Evolutionary conservation across 2,329 filamentous ascomycete species (phyloP).

Genomic region (Phialophora expanda): DNA sequence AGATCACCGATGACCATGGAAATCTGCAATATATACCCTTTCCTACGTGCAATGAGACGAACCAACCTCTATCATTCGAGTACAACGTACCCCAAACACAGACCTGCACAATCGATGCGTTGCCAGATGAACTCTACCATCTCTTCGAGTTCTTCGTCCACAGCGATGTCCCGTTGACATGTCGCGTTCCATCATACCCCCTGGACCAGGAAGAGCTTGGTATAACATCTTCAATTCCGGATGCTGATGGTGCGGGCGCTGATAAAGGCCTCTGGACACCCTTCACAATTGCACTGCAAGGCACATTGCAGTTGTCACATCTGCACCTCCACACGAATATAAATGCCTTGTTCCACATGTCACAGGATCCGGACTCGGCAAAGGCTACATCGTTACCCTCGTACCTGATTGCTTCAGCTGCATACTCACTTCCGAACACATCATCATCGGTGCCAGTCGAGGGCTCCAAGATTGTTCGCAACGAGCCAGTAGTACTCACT

Average conservation of each 20-base stretch:
- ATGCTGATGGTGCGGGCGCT: constrained; percentile 38
- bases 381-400: constrained; percentile 59
- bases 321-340: constrained; percentile 88
- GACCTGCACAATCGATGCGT: constrained; percentile 57
- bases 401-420: constrained; percentile 83
- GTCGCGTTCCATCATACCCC: constrained; percentile 83
- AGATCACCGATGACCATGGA: constrained; percentile 76
- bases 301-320: constrained; percentile 85
- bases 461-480: constrained; percentile 76
- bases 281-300: constrained; percentile 84
- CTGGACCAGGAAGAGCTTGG: constrained; percentile 44
- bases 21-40: constrained; percentile 93
- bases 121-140: constrained; percentile 61
- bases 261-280: constrained; percentile 68
- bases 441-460: constrained; percentile 55
- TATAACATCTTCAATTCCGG: constrained; percentile 34
- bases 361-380: constrained; percentile 40
- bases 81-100: constrained; percentile 76
- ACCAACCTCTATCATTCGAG: constrained; percentile 74
- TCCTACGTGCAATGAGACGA: constrained; percentile 86
- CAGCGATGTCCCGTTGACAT: constrained; percentile 89
- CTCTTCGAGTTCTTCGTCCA: constrained; percentile 88
- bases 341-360: constrained; percentile 80
- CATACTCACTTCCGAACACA: constrained; percentile 73
- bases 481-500: constrained; percentile 77